Evolutionary conservation across 164 flowering plant genomes (phyloP).

Genomic region (Nymphaea colorata): DNA sequence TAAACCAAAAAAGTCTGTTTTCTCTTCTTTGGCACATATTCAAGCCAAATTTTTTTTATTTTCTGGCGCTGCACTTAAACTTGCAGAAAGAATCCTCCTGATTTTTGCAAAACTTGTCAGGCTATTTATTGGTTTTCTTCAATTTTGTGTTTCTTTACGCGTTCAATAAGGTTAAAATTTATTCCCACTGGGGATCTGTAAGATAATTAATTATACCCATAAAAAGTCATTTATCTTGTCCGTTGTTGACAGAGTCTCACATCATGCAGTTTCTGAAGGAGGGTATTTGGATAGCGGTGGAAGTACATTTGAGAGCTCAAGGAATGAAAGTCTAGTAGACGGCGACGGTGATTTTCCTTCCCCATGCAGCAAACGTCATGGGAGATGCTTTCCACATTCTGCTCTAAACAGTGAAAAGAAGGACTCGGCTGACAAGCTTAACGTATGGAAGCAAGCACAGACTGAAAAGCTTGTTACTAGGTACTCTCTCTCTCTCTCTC

Average conservation of each 20-base stretch:
- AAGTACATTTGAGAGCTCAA: background rate
- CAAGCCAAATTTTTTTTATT: no score
- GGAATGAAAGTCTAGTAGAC: background rate
- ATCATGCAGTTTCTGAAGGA: background rate
- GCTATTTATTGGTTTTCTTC: background rate
- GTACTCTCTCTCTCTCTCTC: slow-evolving; percentile 1
- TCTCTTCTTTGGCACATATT: no score
- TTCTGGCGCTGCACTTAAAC: no score
- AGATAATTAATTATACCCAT: background rate
- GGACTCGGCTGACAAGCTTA: slow-evolving; percentile 6
- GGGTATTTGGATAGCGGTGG: background rate
- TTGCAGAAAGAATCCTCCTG: no score
- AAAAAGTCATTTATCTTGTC: background rate
- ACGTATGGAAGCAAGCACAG: slow-evolving; percentile 13
- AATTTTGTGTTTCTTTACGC: no score
- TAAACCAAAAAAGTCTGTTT: no score
- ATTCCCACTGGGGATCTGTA: background rate
- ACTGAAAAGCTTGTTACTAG: slow-evolving; percentile 9
- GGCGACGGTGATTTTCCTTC: background rate
- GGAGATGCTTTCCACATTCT: background rate
- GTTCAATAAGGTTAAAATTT: background rate
- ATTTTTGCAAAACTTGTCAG: no score
- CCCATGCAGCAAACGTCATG: background rate
- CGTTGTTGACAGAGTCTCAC: background rate
- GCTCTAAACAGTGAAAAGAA: slow-evolving; percentile 1